These are phyloP conservation scores for Silene latifolia DNA, from an alignment of 148 eudicot genomes.

Conservation along the genomic window DNA sequence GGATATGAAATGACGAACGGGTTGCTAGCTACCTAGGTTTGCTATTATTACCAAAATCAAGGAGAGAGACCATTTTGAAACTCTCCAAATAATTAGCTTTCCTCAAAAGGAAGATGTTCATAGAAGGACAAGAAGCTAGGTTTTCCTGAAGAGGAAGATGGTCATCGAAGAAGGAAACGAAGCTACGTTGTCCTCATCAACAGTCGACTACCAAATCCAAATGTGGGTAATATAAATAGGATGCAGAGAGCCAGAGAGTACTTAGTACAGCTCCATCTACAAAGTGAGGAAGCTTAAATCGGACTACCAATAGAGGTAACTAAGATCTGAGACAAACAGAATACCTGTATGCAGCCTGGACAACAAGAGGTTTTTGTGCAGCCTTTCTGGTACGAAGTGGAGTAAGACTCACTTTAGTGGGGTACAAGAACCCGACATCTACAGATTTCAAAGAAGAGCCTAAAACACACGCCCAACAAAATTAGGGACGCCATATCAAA, in stretches of 20 bases:
- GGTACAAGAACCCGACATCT: slow-evolving; percentile 39
- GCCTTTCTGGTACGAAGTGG: slow-evolving; percentile 28
- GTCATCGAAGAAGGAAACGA: not conserved
- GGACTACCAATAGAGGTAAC: not conserved
- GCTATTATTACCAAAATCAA: too few relatives aligned
- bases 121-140: not conserved
- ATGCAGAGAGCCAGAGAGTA: not conserved
- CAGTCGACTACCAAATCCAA: not conserved
- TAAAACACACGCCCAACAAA: slow-evolving; percentile 14
- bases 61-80: not conserved
- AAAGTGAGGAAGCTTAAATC: not conserved
- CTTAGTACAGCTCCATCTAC: not conserved
- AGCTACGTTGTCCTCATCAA: not conserved
- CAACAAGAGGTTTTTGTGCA: slow-evolving; percentile 39
- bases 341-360: slow-evolving; percentile 74
- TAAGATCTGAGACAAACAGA: not conserved
- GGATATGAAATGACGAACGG: too few relatives aligned
- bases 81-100: not conserved
- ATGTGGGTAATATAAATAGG: not conserved
- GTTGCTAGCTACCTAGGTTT: too few relatives aligned
- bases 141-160: not conserved
- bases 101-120: not conserved
- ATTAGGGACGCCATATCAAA: slow-evolving; percentile 11
- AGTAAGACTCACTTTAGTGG: slow-evolving; percentile 42
- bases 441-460: slow-evolving; percentile 43